Evolutionary conservation across 345 rosid genomes (phyloP).

Genomic region (Rhizophora mangle): DNA sequence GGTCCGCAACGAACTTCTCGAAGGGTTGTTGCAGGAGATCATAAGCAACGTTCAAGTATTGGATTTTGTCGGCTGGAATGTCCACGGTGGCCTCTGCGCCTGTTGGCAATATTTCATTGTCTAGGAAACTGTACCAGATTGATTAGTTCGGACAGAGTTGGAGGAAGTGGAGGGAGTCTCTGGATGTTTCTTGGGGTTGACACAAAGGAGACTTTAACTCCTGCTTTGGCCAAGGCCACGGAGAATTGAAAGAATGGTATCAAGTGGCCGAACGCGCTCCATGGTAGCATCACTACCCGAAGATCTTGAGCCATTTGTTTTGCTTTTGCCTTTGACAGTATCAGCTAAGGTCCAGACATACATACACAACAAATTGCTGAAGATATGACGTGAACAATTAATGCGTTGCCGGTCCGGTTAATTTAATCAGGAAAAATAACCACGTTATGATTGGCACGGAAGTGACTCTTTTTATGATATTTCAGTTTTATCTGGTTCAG

Average conservation of each 20-base stretch:
- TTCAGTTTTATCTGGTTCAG: too few relatives aligned
- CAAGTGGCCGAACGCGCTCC: slow-evolving; percentile 27
- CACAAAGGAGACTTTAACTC: slow-evolving; percentile 19
- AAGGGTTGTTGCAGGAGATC: slow-evolving; percentile 30
- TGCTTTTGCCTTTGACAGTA: background rate
- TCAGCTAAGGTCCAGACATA: too few relatives aligned
- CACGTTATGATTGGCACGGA: too few relatives aligned
- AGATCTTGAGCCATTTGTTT: slow-evolving; percentile 14
- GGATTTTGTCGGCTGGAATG: slow-evolving; percentile 20
- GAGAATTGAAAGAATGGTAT: slow-evolving; percentile 25
- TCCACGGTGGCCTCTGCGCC: slow-evolving; percentile 39
- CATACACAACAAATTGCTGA: too few relatives aligned
- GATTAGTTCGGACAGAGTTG: slow-evolving; percentile 3
- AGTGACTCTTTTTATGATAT: too few relatives aligned
- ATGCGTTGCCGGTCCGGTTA: too few relatives aligned
- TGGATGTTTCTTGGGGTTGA: slow-evolving; percentile 21
- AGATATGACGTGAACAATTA: too few relatives aligned
- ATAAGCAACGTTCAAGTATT: slow-evolving; percentile 24
- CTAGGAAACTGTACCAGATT: slow-evolving; percentile 13
- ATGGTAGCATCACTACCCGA: slow-evolving; percentile 27
- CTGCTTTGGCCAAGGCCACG: slow-evolving; percentile 17
- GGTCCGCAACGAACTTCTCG: slow-evolving; percentile 7
- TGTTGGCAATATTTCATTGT: slow-evolving; percentile 7
- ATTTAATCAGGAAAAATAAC: too few relatives aligned
- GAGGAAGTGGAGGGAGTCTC: slow-evolving; percentile 28